phyloP scores from a whole-genome alignment of 116 monocot species.

The Cymodocea nodosa region DNA sequence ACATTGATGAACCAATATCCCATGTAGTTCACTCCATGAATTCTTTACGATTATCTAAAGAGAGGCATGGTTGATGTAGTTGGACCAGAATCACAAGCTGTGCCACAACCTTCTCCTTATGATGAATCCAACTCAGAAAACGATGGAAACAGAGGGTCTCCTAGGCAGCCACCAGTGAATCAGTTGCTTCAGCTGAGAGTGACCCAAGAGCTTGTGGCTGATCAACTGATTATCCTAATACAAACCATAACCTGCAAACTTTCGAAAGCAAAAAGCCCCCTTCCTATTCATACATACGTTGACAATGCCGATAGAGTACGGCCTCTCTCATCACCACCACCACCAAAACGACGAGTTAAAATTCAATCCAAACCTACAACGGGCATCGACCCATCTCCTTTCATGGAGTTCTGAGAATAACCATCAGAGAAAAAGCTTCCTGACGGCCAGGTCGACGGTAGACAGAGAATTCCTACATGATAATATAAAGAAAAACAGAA shows the following conservation, averaged over 20 bases:
- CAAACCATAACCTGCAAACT: no score
- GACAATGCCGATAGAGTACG: conserved; percentile 41
- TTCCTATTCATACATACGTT: not conserved
- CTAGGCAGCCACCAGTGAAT: not conserved
- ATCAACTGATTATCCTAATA: no score
- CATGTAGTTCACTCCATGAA: no score
- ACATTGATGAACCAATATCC: not conserved
- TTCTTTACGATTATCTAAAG: not conserved
- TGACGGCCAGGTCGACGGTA: not conserved
- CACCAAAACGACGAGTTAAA: not conserved
- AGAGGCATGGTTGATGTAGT: not conserved
- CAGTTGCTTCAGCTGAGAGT: not conserved
- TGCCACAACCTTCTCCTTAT: not conserved
- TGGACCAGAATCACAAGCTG: not conserved
- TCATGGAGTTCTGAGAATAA: conserved; percentile 4
- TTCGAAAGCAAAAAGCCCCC: not conserved
- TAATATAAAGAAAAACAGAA: conserved; percentile 3
- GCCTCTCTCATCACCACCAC: conserved; percentile 7
- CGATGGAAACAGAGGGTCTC: not conserved
- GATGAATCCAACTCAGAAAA: not conserved
- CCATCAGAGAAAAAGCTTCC: conserved; percentile 18
- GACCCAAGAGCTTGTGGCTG: not conserved
- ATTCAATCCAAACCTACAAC: not conserved
- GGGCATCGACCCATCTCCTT: not conserved
- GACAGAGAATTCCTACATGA: not conserved